phyloP scores from a whole-genome alignment of 345 rosid species.

The Punica granatum region DNA sequence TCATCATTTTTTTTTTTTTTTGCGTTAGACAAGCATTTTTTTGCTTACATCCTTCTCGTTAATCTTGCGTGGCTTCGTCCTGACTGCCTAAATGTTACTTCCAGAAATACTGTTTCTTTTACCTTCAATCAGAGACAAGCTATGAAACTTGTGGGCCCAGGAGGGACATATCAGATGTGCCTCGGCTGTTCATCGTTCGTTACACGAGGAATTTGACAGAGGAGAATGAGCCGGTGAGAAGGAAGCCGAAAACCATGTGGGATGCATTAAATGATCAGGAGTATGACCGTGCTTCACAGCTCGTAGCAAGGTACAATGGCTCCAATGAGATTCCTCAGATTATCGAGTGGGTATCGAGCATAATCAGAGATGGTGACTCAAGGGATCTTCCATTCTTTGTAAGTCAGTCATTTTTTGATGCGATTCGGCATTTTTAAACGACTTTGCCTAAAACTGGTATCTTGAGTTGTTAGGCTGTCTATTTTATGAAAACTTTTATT shows the following conservation, averaged over 20 bases:
- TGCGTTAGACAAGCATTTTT: not conserved
- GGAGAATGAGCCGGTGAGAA: conserved; percentile 30
- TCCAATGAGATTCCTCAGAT: conserved; percentile 65
- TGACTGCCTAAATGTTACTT: conserved; percentile 15
- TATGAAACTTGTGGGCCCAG: conserved; percentile 91
- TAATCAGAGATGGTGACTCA: conserved; percentile 79
- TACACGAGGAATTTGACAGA: conserved; percentile 67
- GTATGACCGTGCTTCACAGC: conserved; percentile 80
- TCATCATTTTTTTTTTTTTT: conserved; percentile 3
- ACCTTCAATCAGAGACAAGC: conserved; percentile 69
- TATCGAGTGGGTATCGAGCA: conserved; percentile 63
- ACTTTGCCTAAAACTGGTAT: not conserved
- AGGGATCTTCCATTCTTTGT: conserved; percentile 77
- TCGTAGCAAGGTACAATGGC: conserved; percentile 79
- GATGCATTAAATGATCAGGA: conserved; percentile 41
- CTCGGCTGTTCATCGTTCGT: conserved; percentile 69
- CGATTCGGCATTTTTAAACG: not conserved
- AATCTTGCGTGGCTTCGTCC: not conserved
- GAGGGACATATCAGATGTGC: conserved; percentile 58
- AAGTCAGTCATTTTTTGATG: conserved; percentile 13
- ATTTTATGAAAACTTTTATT: not conserved
- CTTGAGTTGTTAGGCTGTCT: not conserved
- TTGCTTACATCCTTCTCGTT: conserved; percentile 1
- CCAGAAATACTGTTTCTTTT: conserved; percentile 86
- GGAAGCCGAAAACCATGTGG: conserved; percentile 50